Evolutionary conservation across 2,329 filamentous ascomycete genomes (phyloP).

Genomic region (Aspergillus fijiensis): DNA sequence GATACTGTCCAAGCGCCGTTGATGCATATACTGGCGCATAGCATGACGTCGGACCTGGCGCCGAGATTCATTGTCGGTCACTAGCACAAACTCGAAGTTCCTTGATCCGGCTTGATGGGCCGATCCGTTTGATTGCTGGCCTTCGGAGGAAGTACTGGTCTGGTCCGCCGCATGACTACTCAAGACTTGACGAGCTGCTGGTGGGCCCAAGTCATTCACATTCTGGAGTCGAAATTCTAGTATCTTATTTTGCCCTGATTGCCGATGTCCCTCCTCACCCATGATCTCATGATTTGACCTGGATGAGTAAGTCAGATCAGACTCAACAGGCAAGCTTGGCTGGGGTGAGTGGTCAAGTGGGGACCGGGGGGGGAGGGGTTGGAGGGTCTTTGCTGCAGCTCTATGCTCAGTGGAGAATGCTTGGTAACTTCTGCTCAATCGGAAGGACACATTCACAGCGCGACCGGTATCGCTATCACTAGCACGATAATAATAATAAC

Average conservation of each 20-base stretch:
- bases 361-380: slow-evolving; percentile 1
- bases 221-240: slow-evolving; percentile 9
- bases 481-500: background rate
- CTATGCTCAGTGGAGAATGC: slow-evolving; percentile 13
- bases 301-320: slow-evolving; percentile 9
- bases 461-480: background rate
- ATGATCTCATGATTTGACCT: slow-evolving; percentile 29
- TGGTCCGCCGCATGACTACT: slow-evolving; percentile 13
- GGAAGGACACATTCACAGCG: slow-evolving; percentile 11
- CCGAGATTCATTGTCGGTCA: slow-evolving; percentile 33
- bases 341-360: slow-evolving; percentile 10
- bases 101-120: slow-evolving; percentile 13
- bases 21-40: slow-evolving; percentile 38
- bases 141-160: slow-evolving; percentile 5
- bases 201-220: slow-evolving; percentile 2
- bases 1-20: slow-evolving; percentile 34
- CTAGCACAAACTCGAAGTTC: slow-evolving; percentile 35
- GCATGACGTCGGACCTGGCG: slow-evolving; percentile 37
- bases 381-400: slow-evolving; percentile 2
- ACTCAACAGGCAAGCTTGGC: slow-evolving; percentile 13
- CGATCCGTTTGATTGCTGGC: slow-evolving; percentile 9
- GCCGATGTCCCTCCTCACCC: slow-evolving; percentile 26
- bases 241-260: slow-evolving; percentile 10
- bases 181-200: slow-evolving; percentile 8
- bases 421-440: slow-evolving; percentile 11